Conservation (phyloP, 225 moss, liverwort and hornwort genomes). For the Marchantia polymorpha region DNA sequence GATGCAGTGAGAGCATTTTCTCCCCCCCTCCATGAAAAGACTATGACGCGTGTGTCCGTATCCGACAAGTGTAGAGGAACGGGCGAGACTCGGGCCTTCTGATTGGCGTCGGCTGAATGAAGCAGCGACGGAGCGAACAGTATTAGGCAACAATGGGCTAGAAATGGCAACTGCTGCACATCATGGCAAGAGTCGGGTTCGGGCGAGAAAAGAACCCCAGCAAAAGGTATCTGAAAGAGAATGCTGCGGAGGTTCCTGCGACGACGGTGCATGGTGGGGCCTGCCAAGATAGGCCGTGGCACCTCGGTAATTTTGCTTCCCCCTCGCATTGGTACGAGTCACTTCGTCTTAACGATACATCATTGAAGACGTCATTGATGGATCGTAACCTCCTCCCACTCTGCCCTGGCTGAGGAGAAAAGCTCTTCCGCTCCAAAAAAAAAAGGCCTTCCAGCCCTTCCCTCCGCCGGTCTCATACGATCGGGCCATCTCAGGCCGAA, state of each 20-base stretch:
- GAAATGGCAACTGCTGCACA: background rate
- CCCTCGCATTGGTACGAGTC: background rate
- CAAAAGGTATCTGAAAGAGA: background rate
- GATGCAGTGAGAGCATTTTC: background rate
- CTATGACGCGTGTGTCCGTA: background rate
- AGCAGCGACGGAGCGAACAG: background rate
- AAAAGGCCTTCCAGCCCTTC: too few species aligned
- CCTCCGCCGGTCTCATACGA: too few species aligned
- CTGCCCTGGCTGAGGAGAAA: too few species aligned
- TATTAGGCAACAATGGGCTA: background rate
- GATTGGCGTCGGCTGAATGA: background rate
- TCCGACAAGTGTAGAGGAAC: conserved; percentile 11
- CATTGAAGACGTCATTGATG: background rate
- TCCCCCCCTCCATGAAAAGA: background rate
- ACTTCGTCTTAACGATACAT: background rate
- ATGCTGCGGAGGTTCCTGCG: conserved; percentile 1
- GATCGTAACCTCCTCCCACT: background rate
- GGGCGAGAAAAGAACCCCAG: too few species aligned
- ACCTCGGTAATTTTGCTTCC: background rate
- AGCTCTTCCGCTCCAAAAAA: too few species aligned
- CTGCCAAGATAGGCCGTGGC: background rate
- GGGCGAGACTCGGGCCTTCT: background rate
- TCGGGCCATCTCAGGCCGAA: too few species aligned
- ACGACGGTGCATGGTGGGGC: conserved; percentile 8
- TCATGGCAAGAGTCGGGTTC: too few species aligned